A percentile compares a stretch with the other conserved stretches of the same genome.
These are phyloP conservation scores for Colletotrichum cereale DNA, from an alignment of 2,329 filamentous ascomycete species.

Conservation along the genomic window DNA sequence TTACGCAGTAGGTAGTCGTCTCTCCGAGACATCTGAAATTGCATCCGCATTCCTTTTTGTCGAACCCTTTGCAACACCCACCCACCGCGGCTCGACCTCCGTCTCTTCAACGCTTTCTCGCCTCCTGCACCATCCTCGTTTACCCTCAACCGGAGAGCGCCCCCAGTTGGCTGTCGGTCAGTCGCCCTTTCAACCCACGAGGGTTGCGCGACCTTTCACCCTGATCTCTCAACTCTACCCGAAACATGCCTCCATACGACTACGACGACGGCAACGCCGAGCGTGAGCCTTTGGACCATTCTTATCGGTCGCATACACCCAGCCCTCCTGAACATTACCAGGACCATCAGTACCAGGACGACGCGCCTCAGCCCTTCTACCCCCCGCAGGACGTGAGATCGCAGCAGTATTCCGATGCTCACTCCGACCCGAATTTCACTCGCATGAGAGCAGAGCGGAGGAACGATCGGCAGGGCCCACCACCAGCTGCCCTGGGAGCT, in stretches of 20 bases:
- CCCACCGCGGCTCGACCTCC: background rate
- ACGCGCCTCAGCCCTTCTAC: constrained; percentile 29
- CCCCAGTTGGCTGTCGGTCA: constrained; percentile 24
- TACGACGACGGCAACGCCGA: constrained; percentile 39
- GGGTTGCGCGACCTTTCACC: constrained; percentile 22
- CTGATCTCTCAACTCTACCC: constrained; percentile 35
- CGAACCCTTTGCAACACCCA: constrained; percentile 16
- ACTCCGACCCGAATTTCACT: constrained; percentile 55
- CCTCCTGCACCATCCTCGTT: constrained; percentile 1
- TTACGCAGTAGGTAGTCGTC: constrained; percentile 27
- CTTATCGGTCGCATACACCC: constrained; percentile 37
- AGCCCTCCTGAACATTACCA: constrained; percentile 36
- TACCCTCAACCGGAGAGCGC: background rate
- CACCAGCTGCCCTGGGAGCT: constrained; percentile 42
- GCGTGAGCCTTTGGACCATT: constrained; percentile 41
- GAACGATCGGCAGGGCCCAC: constrained; percentile 46
- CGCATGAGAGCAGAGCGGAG: constrained; percentile 52
- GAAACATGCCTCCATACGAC: constrained; percentile 42
- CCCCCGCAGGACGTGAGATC: constrained; percentile 16
- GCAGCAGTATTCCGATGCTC: constrained; percentile 44
- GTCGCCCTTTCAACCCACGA: constrained; percentile 26
- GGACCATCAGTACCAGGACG: constrained; percentile 31
- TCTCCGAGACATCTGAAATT: constrained; percentile 35
- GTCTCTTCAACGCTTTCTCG: constrained; percentile 13
- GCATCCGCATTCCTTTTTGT: constrained; percentile 20